These are phyloP conservation scores for Trichoderma sp. DNA, from an alignment of 2,329 filamentous ascomycete species.

Conservation along the genomic window DNA sequence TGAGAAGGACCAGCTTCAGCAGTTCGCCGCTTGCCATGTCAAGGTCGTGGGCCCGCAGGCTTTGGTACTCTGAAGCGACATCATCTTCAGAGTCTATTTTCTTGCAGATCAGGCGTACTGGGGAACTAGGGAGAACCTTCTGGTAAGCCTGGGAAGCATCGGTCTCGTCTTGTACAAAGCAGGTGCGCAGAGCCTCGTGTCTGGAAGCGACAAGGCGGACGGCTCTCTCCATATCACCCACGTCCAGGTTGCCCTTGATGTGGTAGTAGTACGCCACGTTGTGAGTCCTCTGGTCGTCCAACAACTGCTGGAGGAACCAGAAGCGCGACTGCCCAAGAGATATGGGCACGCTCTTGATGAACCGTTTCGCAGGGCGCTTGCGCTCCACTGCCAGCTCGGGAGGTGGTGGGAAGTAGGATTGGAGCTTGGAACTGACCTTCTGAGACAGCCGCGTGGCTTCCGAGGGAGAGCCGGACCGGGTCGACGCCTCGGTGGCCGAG, in stretches of 20 bases:
- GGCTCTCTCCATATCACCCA: conserved; percentile 36
- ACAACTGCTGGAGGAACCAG: conserved; percentile 39
- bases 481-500: too few species aligned
- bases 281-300: conserved; percentile 41
- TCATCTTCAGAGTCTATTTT: conserved; percentile 27
- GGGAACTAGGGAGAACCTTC: conserved; percentile 29
- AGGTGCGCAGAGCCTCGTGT: conserved; percentile 40
- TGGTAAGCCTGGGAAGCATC: conserved; percentile 28
- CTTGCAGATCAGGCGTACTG: conserved; percentile 31
- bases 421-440: neutral
- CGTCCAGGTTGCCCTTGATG: conserved; percentile 36
- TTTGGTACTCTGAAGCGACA: conserved; percentile 35
- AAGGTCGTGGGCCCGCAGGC: conserved; percentile 33
- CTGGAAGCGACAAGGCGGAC: conserved; percentile 32
- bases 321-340: conserved; percentile 45
- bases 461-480: too few species aligned
- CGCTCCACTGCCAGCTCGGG: too few species aligned
- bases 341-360: conserved; percentile 31
- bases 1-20: conserved; percentile 36
- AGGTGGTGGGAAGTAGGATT: too few species aligned
- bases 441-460: neutral
- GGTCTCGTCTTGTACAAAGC: conserved; percentile 29
- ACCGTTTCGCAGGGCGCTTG: neutral
- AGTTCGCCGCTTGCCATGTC: conserved; percentile 38
- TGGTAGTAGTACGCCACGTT: conserved; percentile 40